Conservation (phyloP, 371 early-diverging fungal species). For the Syncephalastrum sp. region DNA sequence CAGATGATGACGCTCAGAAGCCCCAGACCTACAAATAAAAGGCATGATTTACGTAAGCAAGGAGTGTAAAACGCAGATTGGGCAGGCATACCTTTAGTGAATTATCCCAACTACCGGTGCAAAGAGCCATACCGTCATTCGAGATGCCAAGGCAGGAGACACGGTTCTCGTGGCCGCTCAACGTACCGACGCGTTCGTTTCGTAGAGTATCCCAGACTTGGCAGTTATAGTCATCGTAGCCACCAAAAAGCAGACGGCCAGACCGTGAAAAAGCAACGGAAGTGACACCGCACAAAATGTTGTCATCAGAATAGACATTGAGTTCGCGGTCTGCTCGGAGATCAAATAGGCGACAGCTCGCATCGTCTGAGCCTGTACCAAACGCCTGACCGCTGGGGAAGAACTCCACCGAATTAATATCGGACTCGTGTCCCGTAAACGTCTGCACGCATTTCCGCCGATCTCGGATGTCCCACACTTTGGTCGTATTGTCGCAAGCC, state of each 20-base stretch:
- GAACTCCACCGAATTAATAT: slow-evolving; percentile 98
- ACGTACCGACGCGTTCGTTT: slow-evolving; percentile 88
- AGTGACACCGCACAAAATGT: slow-evolving; percentile 95
- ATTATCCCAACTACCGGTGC: slow-evolving; percentile 97
- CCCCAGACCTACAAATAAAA: too few relatives aligned
- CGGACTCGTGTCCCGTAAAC: slow-evolving; percentile 96
- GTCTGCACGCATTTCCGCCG: slow-evolving; percentile 91
- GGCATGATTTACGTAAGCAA: not conserved
- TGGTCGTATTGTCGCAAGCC: slow-evolving; percentile 96
- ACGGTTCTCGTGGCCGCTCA: slow-evolving; percentile 93
- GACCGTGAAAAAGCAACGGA: slow-evolving; percentile 94
- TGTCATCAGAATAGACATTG: slow-evolving; percentile 93
- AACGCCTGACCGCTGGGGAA: slow-evolving; percentile 98
- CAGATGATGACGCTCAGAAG: too few relatives aligned
- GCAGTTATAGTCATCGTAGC: slow-evolving; percentile 97
- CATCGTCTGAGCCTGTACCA: slow-evolving; percentile 97
- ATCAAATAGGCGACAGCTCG: slow-evolving; percentile 95
- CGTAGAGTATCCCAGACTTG: slow-evolving; percentile 97
- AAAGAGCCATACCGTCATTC: slow-evolving; percentile 94
- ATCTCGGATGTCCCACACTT: slow-evolving; percentile 97
- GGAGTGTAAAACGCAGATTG: not conserved
- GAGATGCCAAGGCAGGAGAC: slow-evolving; percentile 96
- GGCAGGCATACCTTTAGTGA: slow-evolving; percentile 70
- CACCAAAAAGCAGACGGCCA: slow-evolving; percentile 95
- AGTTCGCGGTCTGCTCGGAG: slow-evolving; percentile 96